These are phyloP conservation scores for Rosellinia necatrix DNA, from an alignment of 2,329 filamentous ascomycete genomes.

Conservation along the genomic window DNA sequence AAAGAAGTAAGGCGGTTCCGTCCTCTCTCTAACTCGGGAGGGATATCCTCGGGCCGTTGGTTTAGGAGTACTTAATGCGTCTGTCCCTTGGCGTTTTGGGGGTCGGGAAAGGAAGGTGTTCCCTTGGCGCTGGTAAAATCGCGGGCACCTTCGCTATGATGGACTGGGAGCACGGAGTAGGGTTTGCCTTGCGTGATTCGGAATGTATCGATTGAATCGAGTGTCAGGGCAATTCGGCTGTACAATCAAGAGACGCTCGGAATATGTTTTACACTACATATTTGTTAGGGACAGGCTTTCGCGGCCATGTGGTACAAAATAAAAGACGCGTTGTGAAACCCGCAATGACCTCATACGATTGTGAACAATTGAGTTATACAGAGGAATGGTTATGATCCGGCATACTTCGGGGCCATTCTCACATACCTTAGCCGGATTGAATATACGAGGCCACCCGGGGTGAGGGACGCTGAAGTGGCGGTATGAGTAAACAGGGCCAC, in stretches of 20 bases:
- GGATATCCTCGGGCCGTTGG: too few species aligned
- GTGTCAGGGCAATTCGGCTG: not conserved
- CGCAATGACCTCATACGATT: too few species aligned
- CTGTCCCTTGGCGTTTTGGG: conserved; percentile 1
- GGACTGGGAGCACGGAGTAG: conserved; percentile 20
- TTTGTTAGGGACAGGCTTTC: not conserved
- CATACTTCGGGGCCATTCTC: too few species aligned
- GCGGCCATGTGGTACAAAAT: not conserved
- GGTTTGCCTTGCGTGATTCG: not conserved
- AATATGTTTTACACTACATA: not conserved
- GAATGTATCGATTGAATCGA: not conserved
- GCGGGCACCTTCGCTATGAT: conserved; percentile 14
- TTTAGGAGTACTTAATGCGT: not conserved
- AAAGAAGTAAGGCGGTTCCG: conserved; percentile 38
- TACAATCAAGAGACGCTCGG: not conserved
- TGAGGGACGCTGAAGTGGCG: too few species aligned
- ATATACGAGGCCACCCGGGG: too few species aligned
- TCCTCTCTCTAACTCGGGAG: not conserved
- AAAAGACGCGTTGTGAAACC: not conserved
- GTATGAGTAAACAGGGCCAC: too few species aligned
- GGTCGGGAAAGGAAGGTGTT: conserved; percentile 1
- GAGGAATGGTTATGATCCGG: too few species aligned
- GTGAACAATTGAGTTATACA: too few species aligned
- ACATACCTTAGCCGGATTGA: too few species aligned
- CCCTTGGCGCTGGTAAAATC: conserved; percentile 4